phyloP scores from a whole-genome alignment of 495 filamentous ascomycete species.

The Penicillium steckii region DNA sequence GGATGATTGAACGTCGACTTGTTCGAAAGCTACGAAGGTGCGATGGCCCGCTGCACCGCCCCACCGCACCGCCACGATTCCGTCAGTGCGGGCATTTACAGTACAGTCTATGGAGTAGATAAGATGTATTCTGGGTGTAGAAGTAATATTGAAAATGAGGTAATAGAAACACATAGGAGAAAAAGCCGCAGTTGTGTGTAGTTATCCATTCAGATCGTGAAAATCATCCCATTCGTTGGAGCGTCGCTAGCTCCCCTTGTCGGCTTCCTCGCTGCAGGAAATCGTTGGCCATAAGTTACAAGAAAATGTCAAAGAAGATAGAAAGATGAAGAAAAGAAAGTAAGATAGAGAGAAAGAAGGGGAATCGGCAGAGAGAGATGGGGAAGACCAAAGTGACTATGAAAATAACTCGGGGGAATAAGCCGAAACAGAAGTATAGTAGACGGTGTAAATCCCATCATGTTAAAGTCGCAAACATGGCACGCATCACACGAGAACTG shows the following conservation, averaged over 20 bases:
- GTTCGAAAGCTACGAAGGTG: slow-evolving; percentile 9
- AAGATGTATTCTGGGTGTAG: not conserved
- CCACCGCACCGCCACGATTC: slow-evolving; percentile 31
- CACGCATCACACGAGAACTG: slow-evolving; percentile 62
- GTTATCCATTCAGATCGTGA: slow-evolving; percentile 11
- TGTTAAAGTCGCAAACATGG: slow-evolving; percentile 76
- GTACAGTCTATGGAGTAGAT: too few relatives aligned
- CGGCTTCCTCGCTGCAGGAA: too few relatives aligned
- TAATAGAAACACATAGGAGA: slow-evolving; percentile 3
- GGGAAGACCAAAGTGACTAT: too few relatives aligned
- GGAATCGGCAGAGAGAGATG: too few relatives aligned
- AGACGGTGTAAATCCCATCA: slow-evolving; percentile 25
- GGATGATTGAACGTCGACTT: slow-evolving; percentile 13
- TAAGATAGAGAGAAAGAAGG: not conserved
- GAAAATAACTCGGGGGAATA: too few relatives aligned
- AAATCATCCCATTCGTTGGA: slow-evolving; percentile 3
- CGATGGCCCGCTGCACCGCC: slow-evolving; percentile 25
- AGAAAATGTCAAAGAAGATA: not conserved
- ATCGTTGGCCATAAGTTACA: too few relatives aligned
- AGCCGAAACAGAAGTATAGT: not conserved
- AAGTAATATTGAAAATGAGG: slow-evolving; percentile 2
- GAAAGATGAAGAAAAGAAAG: not conserved
- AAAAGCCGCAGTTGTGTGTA: slow-evolving; percentile 1
- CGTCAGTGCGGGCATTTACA: too few relatives aligned
- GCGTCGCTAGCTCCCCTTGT: slow-evolving; percentile 1